Evolutionary conservation across 345 rosid genomes (phyloP).

Genomic region (Ceriops tagal): DNA sequence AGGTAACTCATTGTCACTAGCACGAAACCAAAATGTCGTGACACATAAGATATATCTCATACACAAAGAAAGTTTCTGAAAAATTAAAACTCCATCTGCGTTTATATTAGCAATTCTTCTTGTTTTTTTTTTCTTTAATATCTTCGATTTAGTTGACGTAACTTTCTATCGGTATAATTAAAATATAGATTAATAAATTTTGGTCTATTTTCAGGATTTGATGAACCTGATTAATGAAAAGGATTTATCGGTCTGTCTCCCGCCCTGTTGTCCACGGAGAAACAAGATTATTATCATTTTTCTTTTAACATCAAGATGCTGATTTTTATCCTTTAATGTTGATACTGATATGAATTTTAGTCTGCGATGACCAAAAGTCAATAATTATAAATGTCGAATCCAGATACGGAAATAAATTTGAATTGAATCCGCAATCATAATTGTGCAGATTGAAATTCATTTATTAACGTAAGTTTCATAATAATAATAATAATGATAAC

Average conservation of each 20-base stretch:
- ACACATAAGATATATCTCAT: too few relatives aligned
- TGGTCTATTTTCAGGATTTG: conserved; percentile 1
- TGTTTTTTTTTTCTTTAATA: too few relatives aligned
- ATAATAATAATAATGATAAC: too few relatives aligned
- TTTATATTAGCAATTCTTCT: too few relatives aligned
- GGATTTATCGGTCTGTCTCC: background rate
- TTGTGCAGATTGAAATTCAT: conserved; percentile 28
- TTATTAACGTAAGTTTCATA: conserved; percentile 20
- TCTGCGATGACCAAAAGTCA: conserved; percentile 3
- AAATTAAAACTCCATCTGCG: too few relatives aligned
- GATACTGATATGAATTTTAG: conserved; percentile 18
- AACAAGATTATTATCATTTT: background rate
- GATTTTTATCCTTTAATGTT: conserved; percentile 4
- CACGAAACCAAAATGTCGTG: too few relatives aligned
- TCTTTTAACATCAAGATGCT: background rate
- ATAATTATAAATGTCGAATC: conserved; percentile 8
- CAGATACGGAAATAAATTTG: conserved; percentile 14
- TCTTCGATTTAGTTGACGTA: too few relatives aligned
- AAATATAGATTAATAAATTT: too few relatives aligned
- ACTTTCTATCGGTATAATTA: too few relatives aligned
- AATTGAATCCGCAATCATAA: conserved; percentile 14
- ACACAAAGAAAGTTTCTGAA: too few relatives aligned
- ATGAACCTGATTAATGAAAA: conserved; percentile 9
- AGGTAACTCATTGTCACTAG: too few relatives aligned
- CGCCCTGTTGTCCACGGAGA: background rate